phyloP scores from a whole-genome alignment of 2,329 filamentous ascomycete genomes.

The Fusarium coffeatum region DNA sequence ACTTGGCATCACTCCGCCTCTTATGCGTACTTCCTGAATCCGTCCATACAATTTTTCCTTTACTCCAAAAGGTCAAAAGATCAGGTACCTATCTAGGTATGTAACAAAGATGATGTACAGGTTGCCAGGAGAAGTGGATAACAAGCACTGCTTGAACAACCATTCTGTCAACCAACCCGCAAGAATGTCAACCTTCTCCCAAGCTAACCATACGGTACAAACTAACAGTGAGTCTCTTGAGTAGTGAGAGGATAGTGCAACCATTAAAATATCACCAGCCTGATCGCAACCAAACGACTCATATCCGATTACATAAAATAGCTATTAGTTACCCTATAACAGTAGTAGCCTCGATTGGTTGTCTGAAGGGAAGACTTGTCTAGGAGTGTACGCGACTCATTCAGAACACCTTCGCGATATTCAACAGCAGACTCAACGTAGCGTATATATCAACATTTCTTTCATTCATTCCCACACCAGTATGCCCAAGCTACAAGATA shows the following conservation, averaged over 20 bases:
- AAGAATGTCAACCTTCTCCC: background rate
- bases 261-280: background rate
- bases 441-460: background rate
- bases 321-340: background rate
- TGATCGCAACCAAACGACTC: background rate
- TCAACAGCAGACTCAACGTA: background rate
- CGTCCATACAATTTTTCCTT: background rate
- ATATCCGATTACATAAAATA: background rate
- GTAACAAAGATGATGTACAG: background rate
- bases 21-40: background rate
- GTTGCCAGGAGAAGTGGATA: no score
- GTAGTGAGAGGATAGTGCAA: background rate
- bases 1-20: background rate
- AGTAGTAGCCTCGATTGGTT: background rate
- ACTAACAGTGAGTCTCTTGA: background rate
- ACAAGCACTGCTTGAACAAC: no score
- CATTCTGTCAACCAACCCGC: background rate
- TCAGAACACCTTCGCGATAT: background rate
- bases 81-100: background rate
- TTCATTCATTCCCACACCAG: slow-evolving; percentile 28
- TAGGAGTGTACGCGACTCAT: background rate
- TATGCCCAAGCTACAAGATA: slow-evolving; percentile 37
- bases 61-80: background rate
- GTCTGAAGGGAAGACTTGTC: background rate
- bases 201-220: background rate